Percentiles rank a stretch among this genome's conserved stretches.
Conservation (phyloP, 768 basidiomycete genomes). For the Agrocybe praecox region DNA sequence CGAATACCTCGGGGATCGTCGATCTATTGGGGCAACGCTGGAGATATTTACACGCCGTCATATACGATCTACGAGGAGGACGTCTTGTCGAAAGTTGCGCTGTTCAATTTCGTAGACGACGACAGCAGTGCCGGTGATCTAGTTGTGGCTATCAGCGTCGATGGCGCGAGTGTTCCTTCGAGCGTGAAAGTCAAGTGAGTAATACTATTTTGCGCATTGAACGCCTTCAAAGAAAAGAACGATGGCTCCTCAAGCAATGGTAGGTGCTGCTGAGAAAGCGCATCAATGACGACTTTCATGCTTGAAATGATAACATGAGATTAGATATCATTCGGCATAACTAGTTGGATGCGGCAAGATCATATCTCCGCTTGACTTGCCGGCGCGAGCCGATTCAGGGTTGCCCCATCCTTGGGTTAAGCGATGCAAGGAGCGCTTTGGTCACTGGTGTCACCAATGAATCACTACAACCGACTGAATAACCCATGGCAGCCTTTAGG, state of each 20-base stretch:
- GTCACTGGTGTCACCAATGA: too few relatives aligned
- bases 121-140: slow-evolving; percentile 56
- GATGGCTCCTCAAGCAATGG: not conserved
- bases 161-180: slow-evolving; percentile 34
- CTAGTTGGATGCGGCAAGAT: not conserved
- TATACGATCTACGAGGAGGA: slow-evolving; percentile 79
- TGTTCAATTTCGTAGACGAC: slow-evolving; percentile 76
- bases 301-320: slow-evolving; percentile 1
- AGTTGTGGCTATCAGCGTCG: slow-evolving; percentile 52
- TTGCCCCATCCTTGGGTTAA: too few relatives aligned
- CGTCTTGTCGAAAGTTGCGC: slow-evolving; percentile 55
- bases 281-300: not conserved
- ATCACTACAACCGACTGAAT: too few relatives aligned
- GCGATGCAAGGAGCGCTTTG: too few relatives aligned
- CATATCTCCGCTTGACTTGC: too few relatives aligned
- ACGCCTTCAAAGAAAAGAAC: not conserved
- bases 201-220: not conserved
- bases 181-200: slow-evolving; percentile 58
- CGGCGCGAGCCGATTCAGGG: too few relatives aligned
- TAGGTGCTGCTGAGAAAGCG: not conserved
- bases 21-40: slow-evolving; percentile 58
- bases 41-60: slow-evolving; percentile 61
- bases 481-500: too few relatives aligned
- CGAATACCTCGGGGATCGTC: slow-evolving; percentile 61
- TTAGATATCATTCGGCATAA: not conserved